Evolutionary conservation across 345 rosid species (phyloP), one percentile per base, ranked within the genome.

Genomic region (Lenwebbia sp.): DNA sequence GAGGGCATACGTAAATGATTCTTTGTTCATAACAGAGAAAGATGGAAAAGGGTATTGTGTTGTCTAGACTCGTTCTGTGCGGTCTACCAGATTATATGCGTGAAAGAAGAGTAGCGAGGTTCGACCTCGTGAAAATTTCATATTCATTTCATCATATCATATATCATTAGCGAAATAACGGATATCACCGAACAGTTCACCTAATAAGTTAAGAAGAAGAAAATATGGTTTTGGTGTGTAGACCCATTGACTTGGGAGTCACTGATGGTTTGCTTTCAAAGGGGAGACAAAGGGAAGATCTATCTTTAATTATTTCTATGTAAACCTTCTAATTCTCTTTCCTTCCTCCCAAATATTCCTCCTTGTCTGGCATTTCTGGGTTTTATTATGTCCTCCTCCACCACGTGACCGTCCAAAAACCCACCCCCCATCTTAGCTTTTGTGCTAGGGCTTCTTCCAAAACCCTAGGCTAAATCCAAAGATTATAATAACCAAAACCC

Each of bases 311-410:
- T 55, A 19, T 51, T 33, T 52, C 37, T 83, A 28, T n/a, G 57
- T 83, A 83, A 90, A 90, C 87, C 92, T 93, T 93, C 94, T 93
- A 91, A 92, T 93, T 90, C 86, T 55, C 86, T 62, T 91, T 89
- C 88, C 90, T 90, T 90, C 87, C 93, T 92, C 96, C 94, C 94
- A 94, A 91, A 93, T 93, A 93, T 92, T 94, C 84, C 60, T 52
- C 87, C 85, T 85, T 90, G 86, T 88, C 89, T 83, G 82, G 83
- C 86, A 62, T 86, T 70, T 81, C 57, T 83, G 85, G 87, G 87
- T 85, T 88, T 88, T 88, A 90, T 83, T 88, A 88, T 86, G 90
- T 88, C 88, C 86, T 86, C 86, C 85, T 60, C 82, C 93, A 88
- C 82, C 93, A 88, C 92, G 87, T 92, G 90, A 87, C 83, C 83